Conservation (phyloP, 1,284 basidiomycete genomes). For the Moesziomyces globuligerus region DNA sequence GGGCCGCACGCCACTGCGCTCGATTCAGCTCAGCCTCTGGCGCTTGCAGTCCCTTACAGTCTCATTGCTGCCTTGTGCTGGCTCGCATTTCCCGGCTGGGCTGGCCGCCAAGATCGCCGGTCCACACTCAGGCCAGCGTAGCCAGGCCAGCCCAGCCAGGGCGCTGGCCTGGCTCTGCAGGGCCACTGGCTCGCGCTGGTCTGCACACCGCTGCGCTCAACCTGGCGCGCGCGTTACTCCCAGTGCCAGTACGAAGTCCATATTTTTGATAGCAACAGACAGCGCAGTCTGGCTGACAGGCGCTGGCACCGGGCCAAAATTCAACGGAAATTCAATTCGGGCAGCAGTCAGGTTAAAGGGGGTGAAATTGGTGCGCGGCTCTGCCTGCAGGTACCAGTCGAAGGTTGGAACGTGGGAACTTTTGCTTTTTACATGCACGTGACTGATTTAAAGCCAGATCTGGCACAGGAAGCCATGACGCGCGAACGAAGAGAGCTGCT, state of each 20-base stretch:
- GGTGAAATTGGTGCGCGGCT: not conserved
- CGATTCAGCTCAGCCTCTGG: not conserved
- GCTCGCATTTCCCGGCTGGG: not conserved
- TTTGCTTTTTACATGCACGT: constrained; percentile 2
- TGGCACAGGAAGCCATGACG: not conserved
- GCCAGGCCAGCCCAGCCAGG: no score
- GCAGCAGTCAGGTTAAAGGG: not conserved
- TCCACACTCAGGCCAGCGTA: no score
- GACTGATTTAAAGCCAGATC: not conserved
- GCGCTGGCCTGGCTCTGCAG: no score
- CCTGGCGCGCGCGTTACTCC: no score
- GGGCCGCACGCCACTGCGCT: not conserved
- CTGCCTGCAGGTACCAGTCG: not conserved
- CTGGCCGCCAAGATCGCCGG: not conserved
- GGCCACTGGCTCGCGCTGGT: no score
- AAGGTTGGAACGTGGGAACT: constrained; percentile 13
- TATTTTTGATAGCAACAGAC: constrained; percentile 3
- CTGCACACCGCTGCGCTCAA: constrained; percentile 16
- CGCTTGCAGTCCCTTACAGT: not conserved
- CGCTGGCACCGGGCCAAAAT: no score
- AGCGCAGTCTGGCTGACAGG: not conserved
- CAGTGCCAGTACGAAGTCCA: no score
- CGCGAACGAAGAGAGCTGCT: not conserved
- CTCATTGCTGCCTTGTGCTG: not conserved
- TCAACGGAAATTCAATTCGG: not conserved